Percentiles rank a stretch among this genome's conserved stretches.
These are phyloP conservation scores for Saccharomycopsis fibuligera DNA, from an alignment of 805 yeast genomes.

Conservation along the genomic window DNA sequence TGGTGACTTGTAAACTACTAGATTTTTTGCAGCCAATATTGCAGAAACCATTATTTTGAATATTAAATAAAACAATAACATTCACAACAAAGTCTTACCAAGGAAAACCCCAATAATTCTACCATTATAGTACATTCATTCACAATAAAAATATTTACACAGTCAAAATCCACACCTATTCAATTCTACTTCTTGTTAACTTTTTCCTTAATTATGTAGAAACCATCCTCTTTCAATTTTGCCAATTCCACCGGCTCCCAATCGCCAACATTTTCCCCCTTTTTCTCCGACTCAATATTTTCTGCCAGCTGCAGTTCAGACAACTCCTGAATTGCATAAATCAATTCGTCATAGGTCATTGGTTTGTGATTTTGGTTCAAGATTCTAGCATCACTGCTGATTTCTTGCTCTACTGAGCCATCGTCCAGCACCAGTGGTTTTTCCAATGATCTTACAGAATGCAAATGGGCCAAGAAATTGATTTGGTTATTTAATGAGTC, in stretches of 20 bases:
- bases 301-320: not conserved
- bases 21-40: too few species aligned
- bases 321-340: not conserved
- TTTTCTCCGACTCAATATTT: not conserved
- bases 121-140: too few species aligned
- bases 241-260: constrained; percentile 6
- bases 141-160: too few species aligned
- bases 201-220: not conserved
- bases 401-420: not conserved
- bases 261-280: constrained; percentile 4
- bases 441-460: not conserved
- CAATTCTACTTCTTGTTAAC: too few species aligned
- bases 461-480: constrained; percentile 15
- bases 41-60: too few species aligned
- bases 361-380: not conserved
- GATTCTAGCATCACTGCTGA: not conserved
- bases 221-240: constrained; percentile 6
- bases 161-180: too few species aligned
- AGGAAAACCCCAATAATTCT: too few species aligned
- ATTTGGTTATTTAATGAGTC: constrained; percentile 14
- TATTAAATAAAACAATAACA: too few species aligned
- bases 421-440: not conserved
- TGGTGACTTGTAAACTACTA: too few species aligned
- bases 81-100: too few species aligned
- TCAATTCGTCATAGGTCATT: not conserved